Percentiles rank a stretch among this genome's conserved stretches.
Conservation (phyloP, 768 basidiomycete species). For the Leccinum boreale region DNA sequence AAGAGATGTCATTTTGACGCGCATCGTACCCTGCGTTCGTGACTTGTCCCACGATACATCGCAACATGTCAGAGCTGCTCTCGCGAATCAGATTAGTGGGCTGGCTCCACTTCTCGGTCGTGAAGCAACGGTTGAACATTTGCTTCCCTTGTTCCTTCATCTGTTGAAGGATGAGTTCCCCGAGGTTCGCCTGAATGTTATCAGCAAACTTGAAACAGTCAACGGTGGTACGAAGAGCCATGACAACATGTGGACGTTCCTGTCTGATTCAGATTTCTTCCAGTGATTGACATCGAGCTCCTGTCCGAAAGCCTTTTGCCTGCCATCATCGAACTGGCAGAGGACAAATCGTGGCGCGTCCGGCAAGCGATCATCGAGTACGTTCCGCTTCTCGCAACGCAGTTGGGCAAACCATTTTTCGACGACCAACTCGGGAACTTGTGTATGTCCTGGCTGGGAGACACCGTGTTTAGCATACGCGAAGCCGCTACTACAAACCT, state of each 20-base stretch:
- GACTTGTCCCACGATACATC: slow-evolving; percentile 92
- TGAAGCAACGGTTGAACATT: slow-evolving; percentile 91
- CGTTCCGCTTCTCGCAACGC: slow-evolving; percentile 97
- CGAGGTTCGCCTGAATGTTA: slow-evolving; percentile 95
- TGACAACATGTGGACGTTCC: background rate
- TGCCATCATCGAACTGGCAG: slow-evolving; percentile 95
- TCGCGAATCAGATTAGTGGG: slow-evolving; percentile 94
- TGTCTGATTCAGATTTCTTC: slow-evolving; percentile 8
- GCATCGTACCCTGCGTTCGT: slow-evolving; percentile 91
- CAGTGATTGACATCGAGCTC: slow-evolving; percentile 97
- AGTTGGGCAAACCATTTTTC: slow-evolving; percentile 94
- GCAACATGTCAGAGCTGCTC: slow-evolving; percentile 95
- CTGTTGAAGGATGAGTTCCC: slow-evolving; percentile 98
- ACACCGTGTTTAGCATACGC: slow-evolving; percentile 96
- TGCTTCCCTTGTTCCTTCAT: slow-evolving; percentile 95
- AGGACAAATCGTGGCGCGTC: slow-evolving; percentile 99
- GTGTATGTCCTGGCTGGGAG: slow-evolving; percentile 99
- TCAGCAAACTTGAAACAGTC: slow-evolving; percentile 96
- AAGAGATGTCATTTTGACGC: slow-evolving; percentile 88
- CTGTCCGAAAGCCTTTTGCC: slow-evolving; percentile 93
- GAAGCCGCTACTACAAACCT: slow-evolving; percentile 98
- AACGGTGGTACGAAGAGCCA: slow-evolving; percentile 65
- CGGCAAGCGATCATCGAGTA: slow-evolving; percentile 99
- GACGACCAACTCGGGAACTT: slow-evolving; percentile 95
- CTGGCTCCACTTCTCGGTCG: slow-evolving; percentile 92